Percentiles rank a stretch among this genome's conserved stretches.
These are phyloP conservation scores for Pseudofabraea citricarpa DNA, from an alignment of 2,329 filamentous ascomycete species.

Conservation along the genomic window DNA sequence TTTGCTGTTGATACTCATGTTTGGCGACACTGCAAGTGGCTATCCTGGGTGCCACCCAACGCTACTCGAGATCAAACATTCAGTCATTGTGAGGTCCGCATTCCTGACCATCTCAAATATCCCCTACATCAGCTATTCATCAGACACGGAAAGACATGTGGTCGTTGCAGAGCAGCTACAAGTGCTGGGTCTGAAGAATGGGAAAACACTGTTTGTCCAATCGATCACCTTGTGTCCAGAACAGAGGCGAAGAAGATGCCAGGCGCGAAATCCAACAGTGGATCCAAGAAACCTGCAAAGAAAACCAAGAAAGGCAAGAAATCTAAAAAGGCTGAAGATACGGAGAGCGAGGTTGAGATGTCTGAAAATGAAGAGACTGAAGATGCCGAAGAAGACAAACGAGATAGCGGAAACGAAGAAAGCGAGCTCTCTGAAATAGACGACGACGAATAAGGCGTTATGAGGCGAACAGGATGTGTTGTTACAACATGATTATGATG, in stretches of 20 bases:
- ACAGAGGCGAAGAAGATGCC: conserved; percentile 45
- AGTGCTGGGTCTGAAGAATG: conserved; percentile 56
- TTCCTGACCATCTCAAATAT: conserved; percentile 50
- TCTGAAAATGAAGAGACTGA: too few species aligned
- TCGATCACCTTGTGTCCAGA: conserved; percentile 56
- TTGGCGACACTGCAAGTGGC: conserved; percentile 44
- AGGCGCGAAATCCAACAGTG: conserved; percentile 3
- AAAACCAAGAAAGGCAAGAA: neutral
- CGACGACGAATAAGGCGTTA: too few species aligned
- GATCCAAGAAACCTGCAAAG: neutral
- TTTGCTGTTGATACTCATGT: conserved; percentile 58
- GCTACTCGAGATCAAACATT: conserved; percentile 43
- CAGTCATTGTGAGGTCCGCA: conserved; percentile 45
- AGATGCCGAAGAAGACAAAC: too few species aligned
- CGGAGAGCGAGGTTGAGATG: neutral
- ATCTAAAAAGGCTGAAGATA: neutral
- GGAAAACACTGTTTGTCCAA: conserved; percentile 54
- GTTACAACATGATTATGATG: neutral
- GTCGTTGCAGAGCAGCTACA: conserved; percentile 43
- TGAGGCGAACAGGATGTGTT: too few species aligned
- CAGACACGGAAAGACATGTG: conserved; percentile 45
- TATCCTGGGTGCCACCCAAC: conserved; percentile 50
- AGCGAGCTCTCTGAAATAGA: too few species aligned
- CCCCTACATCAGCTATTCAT: conserved; percentile 51
- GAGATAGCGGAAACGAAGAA: too few species aligned